Evolutionary conservation across 140 eudicot genomes (phyloP), one percentile per base, ranked within the genome.

Genomic region (Cichorium intybus): DNA sequence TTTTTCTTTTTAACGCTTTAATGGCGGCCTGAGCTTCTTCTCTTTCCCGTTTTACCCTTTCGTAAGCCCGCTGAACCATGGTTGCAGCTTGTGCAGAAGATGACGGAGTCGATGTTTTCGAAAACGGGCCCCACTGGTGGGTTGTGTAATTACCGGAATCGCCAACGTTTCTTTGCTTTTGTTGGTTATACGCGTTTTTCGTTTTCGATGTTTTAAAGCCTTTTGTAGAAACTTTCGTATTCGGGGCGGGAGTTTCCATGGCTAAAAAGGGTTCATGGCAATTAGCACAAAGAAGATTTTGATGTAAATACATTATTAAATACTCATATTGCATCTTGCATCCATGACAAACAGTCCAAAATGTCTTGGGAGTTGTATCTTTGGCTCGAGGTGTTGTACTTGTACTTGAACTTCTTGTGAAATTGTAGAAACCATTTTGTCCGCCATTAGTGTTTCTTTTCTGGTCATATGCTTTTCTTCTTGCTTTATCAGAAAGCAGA

Each of bases 251-350:
- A 6, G 79, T 79, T 60, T 87, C 96, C 55, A 79, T 45, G 0
- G 96, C 93, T 28, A 84, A 72, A 71, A 81, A 87, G 20, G 93
- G 82, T 66, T 81, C 82, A 48, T 72, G 77, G 61, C 96, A 88
- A 80, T 77, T 82, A 24, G 96, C 94, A 74, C 96, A 88, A 39
- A 85, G 73, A 24, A 88, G 87, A 70, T 85, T 74, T 59, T 80
- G 89, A 62, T 85, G 85, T 10, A 88, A 70, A 80, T 88, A 88
- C 80, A 75, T 73, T 56, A 85, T 72, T 51, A 82, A 71, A 73
- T 88, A 88, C 69, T 88, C 96, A 24, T 85, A 88, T 35, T 88
- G 96, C 89, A 85, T 80, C 64, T 72, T 85, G 64, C 96, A 88
- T 29, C 79, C 78, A 56, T 80, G 83, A 43, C 96, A 88, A 1